These are phyloP conservation scores for Fomitopsis pinicola DNA, from an alignment of 1,284 basidiomycete genomes.

Conservation along the genomic window DNA sequence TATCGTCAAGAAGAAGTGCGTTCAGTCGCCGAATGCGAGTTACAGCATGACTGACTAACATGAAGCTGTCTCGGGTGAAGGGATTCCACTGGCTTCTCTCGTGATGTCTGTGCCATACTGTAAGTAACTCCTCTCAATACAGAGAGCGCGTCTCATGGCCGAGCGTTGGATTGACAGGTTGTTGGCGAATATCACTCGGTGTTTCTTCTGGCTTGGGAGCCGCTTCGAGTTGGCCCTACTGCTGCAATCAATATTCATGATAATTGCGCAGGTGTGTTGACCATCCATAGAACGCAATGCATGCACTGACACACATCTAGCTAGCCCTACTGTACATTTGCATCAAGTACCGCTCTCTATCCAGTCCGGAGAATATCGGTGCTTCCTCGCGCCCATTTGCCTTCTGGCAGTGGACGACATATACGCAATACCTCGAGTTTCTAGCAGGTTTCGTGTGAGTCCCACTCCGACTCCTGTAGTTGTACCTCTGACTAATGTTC, in stretches of 20 bases:
- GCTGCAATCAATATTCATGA: conserved; percentile 79
- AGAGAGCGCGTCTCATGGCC: conserved; percentile 2
- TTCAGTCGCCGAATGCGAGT: conserved; percentile 1
- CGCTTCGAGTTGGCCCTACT: conserved; percentile 75
- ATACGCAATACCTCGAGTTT: conserved; percentile 78
- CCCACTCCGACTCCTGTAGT: conserved; percentile 2
- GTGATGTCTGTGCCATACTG: conserved; percentile 79
- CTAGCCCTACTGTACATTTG: conserved; percentile 76
- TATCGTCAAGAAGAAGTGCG: conserved; percentile 67
- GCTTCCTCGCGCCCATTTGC: conserved; percentile 63
- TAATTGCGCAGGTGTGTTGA: conserved; percentile 63
- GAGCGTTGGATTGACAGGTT: conserved; percentile 39
- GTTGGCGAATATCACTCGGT: conserved; percentile 78
- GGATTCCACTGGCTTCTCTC: conserved; percentile 81
- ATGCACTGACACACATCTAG: conserved; percentile 30
- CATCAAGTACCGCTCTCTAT: conserved; percentile 58
- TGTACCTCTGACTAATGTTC: conserved; percentile 10
- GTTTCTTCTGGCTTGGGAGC: conserved; percentile 86
- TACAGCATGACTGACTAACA: conserved; percentile 14
- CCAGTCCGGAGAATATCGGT: conserved; percentile 55
- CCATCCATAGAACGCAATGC: background rate
- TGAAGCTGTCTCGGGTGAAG: conserved; percentile 33
- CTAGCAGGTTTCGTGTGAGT: conserved; percentile 73
- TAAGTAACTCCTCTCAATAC: conserved; percentile 25
- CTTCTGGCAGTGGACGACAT: conserved; percentile 85